These are phyloP conservation scores for Elasticomyces elasticus DNA, from an alignment of 495 filamentous ascomycete species.

Conservation along the genomic window DNA sequence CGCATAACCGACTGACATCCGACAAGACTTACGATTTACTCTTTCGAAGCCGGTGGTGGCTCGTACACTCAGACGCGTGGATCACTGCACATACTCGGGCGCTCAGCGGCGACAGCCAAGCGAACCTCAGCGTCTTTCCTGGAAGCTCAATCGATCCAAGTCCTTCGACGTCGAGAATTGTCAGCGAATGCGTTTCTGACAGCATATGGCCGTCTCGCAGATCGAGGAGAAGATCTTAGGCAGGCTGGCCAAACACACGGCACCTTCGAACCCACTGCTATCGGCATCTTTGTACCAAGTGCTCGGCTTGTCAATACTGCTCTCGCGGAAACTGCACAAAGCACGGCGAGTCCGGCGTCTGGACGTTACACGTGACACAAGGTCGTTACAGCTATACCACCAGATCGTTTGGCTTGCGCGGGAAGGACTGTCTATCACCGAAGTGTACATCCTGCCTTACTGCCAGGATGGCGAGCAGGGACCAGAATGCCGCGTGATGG, in stretches of 20 bases:
- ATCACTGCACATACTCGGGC: background rate
- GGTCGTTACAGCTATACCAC: slow-evolving; percentile 74
- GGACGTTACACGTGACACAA: slow-evolving; percentile 67
- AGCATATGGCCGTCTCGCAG: slow-evolving; percentile 80
- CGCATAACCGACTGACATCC: no score
- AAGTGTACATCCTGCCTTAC: slow-evolving; percentile 73
- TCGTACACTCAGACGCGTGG: no score
- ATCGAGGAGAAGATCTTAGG: slow-evolving; percentile 95
- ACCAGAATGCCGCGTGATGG: slow-evolving; percentile 57
- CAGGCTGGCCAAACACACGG: slow-evolving; percentile 66
- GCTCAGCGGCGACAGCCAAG: background rate
- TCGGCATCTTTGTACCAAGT: slow-evolving; percentile 78
- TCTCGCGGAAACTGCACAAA: slow-evolving; percentile 72
- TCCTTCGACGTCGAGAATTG: background rate
- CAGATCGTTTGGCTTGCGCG: slow-evolving; percentile 94
- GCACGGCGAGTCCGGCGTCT: slow-evolving; percentile 76
- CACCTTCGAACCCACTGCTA: slow-evolving; percentile 61
- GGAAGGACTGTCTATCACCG: slow-evolving; percentile 77
- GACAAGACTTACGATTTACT: no score
- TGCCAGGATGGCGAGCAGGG: slow-evolving; percentile 46
- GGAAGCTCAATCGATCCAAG: background rate
- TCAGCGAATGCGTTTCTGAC: background rate
- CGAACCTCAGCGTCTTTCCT: background rate
- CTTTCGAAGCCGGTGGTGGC: background rate
- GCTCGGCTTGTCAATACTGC: slow-evolving; percentile 78